Conservation (phyloP, 768 basidiomycete species). For the Rhodotorula graminis region DNA sequence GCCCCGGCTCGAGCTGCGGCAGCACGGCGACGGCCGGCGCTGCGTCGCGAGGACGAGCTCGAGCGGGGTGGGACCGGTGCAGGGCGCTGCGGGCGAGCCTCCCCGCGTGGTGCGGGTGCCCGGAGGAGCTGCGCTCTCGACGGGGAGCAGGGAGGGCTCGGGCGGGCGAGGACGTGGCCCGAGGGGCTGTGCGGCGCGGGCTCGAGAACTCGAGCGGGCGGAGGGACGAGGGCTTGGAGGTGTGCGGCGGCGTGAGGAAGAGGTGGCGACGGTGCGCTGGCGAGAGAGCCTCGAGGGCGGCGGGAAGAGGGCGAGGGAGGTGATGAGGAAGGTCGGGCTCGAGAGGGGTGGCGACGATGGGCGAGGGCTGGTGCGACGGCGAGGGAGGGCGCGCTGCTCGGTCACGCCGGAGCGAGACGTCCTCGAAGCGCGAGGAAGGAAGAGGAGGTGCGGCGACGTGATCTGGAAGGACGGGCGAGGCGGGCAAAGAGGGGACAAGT, state of each 20-base stretch:
- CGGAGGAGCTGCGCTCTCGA: constrained; percentile 20
- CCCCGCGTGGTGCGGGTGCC: background rate
- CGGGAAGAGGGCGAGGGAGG: background rate
- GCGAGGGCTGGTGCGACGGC: background rate
- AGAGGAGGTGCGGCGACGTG: background rate
- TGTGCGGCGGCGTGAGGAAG: background rate
- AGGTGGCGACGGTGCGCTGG: too few species aligned
- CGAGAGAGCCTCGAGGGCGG: background rate
- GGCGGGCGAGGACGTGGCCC: background rate
- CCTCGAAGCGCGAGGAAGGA: background rate
- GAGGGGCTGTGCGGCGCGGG: background rate
- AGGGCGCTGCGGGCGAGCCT: too few species aligned
- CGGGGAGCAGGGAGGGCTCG: background rate
- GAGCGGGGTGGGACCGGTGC: background rate
- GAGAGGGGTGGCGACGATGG: background rate
- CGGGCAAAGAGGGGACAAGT: background rate
- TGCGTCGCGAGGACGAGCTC: too few species aligned
- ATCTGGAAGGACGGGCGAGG: background rate
- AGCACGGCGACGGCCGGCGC: background rate
- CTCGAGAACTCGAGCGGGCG: background rate
- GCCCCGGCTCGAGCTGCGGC: background rate
- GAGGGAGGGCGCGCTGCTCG: background rate
- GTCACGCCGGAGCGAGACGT: background rate
- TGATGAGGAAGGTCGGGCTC: background rate
- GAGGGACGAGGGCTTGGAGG: too few species aligned